Conservation (phyloP, 2,329 filamentous ascomycete genomes). For the Geosmithia flava region DNA sequence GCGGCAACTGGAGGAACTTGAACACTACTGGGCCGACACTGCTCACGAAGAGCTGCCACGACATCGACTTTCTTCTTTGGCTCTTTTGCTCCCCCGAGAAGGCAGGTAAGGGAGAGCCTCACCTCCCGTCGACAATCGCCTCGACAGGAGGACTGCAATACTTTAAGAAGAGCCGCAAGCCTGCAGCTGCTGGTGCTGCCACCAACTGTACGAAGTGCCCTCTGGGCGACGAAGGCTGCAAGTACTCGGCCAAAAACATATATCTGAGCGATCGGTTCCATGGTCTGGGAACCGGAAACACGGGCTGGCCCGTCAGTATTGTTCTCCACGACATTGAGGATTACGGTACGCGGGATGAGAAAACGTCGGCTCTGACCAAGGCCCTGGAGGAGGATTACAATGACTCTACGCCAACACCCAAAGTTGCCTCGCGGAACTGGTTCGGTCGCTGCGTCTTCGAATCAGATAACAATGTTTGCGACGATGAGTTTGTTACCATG, state of each 20-base stretch:
- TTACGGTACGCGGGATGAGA: constrained; percentile 33
- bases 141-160: constrained; percentile 68
- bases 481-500: constrained; percentile 84
- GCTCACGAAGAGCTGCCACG: constrained; percentile 91
- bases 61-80: constrained; percentile 90
- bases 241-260: constrained; percentile 75
- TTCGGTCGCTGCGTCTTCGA: constrained; percentile 96
- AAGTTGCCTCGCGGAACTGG: constrained; percentile 50
- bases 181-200: constrained; percentile 55
- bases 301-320: constrained; percentile 73
- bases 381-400: constrained; percentile 42
- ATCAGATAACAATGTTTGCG: constrained; percentile 82
- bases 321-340: constrained; percentile 91
- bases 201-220: constrained; percentile 79
- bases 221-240: constrained; percentile 56
- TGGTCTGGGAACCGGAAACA: constrained; percentile 52
- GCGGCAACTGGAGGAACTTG: constrained; percentile 86
- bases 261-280: constrained; percentile 55
- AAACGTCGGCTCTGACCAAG: constrained; percentile 25
- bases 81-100: constrained; percentile 61
- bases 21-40: constrained; percentile 67
- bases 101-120: constrained; percentile 35
- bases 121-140: constrained; percentile 63
- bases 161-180: constrained; percentile 68
- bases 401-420: constrained; percentile 28